phyloP scores from a whole-genome alignment of 768 basidiomycete genomes.

The Coprinellus micaceus region DNA sequence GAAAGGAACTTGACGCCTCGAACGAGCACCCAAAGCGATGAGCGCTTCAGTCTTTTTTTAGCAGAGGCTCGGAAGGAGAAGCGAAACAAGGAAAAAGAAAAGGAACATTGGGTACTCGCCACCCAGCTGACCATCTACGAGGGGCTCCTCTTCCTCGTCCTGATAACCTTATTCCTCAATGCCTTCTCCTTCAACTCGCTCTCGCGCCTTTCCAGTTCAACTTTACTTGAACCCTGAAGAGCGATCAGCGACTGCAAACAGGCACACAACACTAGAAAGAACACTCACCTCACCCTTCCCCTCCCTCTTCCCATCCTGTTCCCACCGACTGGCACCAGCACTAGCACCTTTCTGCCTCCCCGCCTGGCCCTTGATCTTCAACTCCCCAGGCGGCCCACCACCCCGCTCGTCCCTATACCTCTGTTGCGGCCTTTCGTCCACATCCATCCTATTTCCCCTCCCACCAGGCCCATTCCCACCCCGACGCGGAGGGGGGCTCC shows the following conservation, averaged over 20 bases:
- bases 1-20: too few species aligned
- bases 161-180: slow-evolving; percentile 75
- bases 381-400: slow-evolving; percentile 33
- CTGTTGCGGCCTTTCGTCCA: slow-evolving; percentile 25
- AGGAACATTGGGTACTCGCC: slow-evolving; percentile 8
- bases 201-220: slow-evolving; percentile 65
- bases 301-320: background rate
- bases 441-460: slow-evolving; percentile 33
- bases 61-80: too few species aligned
- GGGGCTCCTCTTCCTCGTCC: slow-evolving; percentile 53
- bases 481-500: slow-evolving; percentile 28
- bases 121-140: slow-evolving; percentile 1
- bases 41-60: too few species aligned
- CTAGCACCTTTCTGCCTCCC: slow-evolving; percentile 50
- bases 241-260: slow-evolving; percentile 9
- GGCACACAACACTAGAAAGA: slow-evolving; percentile 10
- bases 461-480: slow-evolving; percentile 20
- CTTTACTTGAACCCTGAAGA: slow-evolving; percentile 18
- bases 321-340: slow-evolving; percentile 57
- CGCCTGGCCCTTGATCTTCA: slow-evolving; percentile 76
- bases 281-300: slow-evolving; percentile 29
- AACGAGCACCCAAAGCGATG: too few species aligned
- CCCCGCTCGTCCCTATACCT: slow-evolving; percentile 24
- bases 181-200: slow-evolving; percentile 81
- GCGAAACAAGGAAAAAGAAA: too few species aligned